Percentiles rank a stretch among this genome's conserved stretches.
Evolutionary conservation across 1,284 basidiomycete species (phyloP).

Genomic region (Cryptococcus neoformans): DNA sequence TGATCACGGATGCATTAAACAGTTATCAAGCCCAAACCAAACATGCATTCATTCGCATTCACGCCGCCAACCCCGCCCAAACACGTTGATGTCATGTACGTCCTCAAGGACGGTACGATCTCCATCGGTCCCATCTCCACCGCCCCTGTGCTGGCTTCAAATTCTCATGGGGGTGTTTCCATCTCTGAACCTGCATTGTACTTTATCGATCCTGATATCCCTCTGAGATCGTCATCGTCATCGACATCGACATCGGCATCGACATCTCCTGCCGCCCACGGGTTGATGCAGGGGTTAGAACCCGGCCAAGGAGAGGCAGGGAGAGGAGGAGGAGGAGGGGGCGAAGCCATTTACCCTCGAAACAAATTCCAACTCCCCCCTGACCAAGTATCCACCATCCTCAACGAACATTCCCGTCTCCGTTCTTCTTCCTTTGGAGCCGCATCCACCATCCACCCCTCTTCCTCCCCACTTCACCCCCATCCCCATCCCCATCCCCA

Average conservation of each 20-base stretch:
- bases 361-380: constrained; percentile 44
- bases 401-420: constrained; percentile 22
- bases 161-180: not conserved
- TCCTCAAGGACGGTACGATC: constrained; percentile 42
- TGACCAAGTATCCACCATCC: constrained; percentile 28
- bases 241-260: constrained; percentile 28
- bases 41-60: constrained; percentile 41
- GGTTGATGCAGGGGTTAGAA: constrained; percentile 17
- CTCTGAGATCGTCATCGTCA: constrained; percentile 15
- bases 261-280: constrained; percentile 8
- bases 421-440: constrained; percentile 11
- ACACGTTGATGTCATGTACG: constrained; percentile 34
- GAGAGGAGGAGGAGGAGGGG: constrained; percentile 12
- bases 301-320: not conserved
- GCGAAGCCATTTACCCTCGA: constrained; percentile 7
- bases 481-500: not conserved
- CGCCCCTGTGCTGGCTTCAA: constrained; percentile 13
- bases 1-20: constrained; percentile 5
- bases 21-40: constrained; percentile 40
- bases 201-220: not conserved
- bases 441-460: too few relatives aligned
- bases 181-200: not conserved
- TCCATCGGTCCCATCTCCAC: constrained; percentile 32
- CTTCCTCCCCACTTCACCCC: not conserved
- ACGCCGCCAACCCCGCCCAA: constrained; percentile 10